Evolutionary conservation across 1,284 basidiomycete species (phyloP).

Genomic region (Trametes pubescens): DNA sequence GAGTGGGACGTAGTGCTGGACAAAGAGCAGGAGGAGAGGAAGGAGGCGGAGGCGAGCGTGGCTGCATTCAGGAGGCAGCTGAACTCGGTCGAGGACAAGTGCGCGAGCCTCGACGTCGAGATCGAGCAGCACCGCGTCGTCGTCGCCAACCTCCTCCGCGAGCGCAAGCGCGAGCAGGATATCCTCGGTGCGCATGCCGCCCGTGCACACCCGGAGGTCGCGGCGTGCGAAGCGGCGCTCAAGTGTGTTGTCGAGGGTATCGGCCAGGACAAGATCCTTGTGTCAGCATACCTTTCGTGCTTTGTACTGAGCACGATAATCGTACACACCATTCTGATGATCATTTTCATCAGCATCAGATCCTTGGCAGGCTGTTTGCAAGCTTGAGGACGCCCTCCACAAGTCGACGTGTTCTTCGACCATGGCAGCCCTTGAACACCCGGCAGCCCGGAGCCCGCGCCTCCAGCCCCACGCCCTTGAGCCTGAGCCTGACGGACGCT

Average conservation of each 20-base stretch:
- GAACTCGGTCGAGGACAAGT: constrained; percentile 64
- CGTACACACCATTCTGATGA: too few relatives aligned
- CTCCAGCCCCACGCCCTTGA: too few relatives aligned
- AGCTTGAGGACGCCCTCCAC: too few relatives aligned
- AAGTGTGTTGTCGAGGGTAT: constrained; percentile 80
- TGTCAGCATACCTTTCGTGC: too few relatives aligned
- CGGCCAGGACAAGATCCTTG: constrained; percentile 72
- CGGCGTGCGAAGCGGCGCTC: constrained; percentile 64
- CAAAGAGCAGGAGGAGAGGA: constrained; percentile 73
- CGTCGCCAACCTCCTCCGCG: constrained; percentile 66
- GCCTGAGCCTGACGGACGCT: too few relatives aligned
- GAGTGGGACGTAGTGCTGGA: constrained; percentile 58
- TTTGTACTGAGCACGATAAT: too few relatives aligned
- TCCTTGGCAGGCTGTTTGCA: too few relatives aligned
- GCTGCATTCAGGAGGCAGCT: constrained; percentile 70
- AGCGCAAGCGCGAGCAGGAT: constrained; percentile 73
- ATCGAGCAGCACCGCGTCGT: constrained; percentile 72
- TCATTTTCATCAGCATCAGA: too few relatives aligned
- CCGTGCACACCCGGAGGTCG: constrained; percentile 62
- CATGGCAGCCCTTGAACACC: too few relatives aligned
- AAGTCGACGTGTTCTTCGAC: too few relatives aligned
- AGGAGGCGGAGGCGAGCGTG: constrained; percentile 70
- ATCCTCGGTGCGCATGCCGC: constrained; percentile 68
- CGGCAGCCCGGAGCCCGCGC: too few relatives aligned
- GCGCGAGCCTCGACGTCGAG: constrained; percentile 65